Evolutionary conservation across 192 early-diverging fungal species (phyloP).

Genomic region (Gryganskiella cystojenkinii): DNA sequence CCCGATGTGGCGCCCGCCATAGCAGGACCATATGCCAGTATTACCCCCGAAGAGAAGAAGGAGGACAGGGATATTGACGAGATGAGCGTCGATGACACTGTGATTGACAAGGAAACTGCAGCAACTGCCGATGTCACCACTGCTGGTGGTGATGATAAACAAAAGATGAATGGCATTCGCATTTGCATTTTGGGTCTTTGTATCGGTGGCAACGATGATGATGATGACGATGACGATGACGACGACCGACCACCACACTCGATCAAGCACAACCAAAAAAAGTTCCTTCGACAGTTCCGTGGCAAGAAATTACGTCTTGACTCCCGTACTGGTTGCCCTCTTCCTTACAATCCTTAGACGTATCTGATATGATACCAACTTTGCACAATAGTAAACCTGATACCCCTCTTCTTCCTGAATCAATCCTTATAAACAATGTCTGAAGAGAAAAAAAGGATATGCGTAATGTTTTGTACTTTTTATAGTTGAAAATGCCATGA

Average conservation of each 20-base stretch:
- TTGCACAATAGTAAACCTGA: background rate
- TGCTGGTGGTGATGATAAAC: background rate
- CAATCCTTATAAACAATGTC: background rate
- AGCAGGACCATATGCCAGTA: too few relatives aligned
- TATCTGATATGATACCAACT: background rate
- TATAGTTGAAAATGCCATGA: background rate
- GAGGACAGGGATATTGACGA: background rate
- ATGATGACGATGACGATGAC: background rate
- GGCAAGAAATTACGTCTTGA: slow-evolving; percentile 27
- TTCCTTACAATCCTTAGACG: background rate
- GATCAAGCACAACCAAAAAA: slow-evolving; percentile 10
- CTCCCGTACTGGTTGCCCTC: slow-evolving; percentile 13
- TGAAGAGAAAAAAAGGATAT: slow-evolving; percentile 1
- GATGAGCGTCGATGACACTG: background rate
- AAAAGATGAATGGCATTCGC: background rate
- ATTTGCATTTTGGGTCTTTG: slow-evolving; percentile 17
- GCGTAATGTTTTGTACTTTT: too few relatives aligned
- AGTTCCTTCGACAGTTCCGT: slow-evolving; percentile 21
- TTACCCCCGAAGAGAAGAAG: background rate
- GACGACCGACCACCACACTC: background rate
- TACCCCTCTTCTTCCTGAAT: background rate
- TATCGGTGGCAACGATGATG: background rate
- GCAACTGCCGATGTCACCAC: background rate
- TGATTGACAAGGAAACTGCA: too few relatives aligned
- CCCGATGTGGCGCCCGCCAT: too few relatives aligned